These are phyloP conservation scores for Leucosporidium yakuticum DNA, from an alignment of 768 basidiomycete species.

Conservation along the genomic window DNA sequence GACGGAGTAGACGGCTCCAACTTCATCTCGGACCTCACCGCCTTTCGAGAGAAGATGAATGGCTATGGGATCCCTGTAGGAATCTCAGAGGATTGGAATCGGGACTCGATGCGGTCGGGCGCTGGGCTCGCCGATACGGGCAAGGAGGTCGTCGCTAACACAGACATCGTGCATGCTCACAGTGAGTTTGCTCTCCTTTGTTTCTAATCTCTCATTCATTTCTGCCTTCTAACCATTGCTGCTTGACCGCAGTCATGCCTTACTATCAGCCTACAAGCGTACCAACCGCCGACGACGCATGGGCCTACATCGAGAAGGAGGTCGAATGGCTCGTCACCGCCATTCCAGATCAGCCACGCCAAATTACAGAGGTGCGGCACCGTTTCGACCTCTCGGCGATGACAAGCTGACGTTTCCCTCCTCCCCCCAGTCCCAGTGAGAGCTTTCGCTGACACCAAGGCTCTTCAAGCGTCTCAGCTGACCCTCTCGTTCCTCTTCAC, in stretches of 20 bases:
- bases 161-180: conserved; percentile 31
- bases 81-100: conserved; percentile 36
- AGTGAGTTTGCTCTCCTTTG: conserved; percentile 3
- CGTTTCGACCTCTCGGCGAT: background rate
- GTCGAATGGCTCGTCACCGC: conserved; percentile 3
- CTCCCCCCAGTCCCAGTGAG: background rate
- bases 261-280: background rate
- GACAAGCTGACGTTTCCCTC: background rate
- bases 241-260: background rate
- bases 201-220: no score
- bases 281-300: background rate
- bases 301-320: conserved; percentile 11
- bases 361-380: conserved; percentile 20
- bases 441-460: background rate
- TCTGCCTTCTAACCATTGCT: no score
- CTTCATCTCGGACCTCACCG: conserved; percentile 21
- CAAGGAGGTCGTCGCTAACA: conserved; percentile 12
- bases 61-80: conserved; percentile 25
- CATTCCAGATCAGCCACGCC: conserved; percentile 4
- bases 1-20: conserved; percentile 14
- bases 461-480: background rate
- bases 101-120: conserved; percentile 12
- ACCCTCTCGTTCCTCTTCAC: no score
- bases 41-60: conserved; percentile 17
- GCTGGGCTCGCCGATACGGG: conserved; percentile 13